phyloP scores from a whole-genome alignment of 371 early-diverging fungal species.

The Gilbertella persicaria region DNA sequence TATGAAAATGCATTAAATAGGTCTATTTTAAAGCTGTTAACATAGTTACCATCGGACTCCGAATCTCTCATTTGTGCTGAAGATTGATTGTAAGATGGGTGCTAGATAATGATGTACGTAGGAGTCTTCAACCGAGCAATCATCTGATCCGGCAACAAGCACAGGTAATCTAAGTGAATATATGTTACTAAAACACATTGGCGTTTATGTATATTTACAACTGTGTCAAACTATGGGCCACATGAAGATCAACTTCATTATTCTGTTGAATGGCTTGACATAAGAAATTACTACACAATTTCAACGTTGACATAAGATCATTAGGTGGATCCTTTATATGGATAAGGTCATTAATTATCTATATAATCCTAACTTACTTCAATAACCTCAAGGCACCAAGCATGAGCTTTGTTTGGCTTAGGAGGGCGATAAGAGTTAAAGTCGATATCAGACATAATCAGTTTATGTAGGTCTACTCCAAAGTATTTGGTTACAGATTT shows the following conservation, averaged over 20 bases:
- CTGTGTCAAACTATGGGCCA: conserved; percentile 20
- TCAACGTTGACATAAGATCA: conserved; percentile 19
- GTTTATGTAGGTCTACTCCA: conserved; percentile 15
- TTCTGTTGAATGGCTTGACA: conserved; percentile 17
- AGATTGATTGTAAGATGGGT: conserved; percentile 8
- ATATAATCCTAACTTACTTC: conserved; percentile 21
- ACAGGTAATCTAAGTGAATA: conserved; percentile 20
- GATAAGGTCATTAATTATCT: conserved; percentile 18
- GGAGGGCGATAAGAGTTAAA: conserved; percentile 20
- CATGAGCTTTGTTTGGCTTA: conserved; percentile 16
- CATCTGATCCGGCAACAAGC: conserved; percentile 19
- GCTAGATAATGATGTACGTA: conserved; percentile 17
- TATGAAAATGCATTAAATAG: conserved; percentile 18
- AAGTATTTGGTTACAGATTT: conserved; percentile 16
- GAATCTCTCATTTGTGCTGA: conserved; percentile 1
- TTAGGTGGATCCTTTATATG: conserved; percentile 20
- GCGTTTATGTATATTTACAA: conserved; percentile 20
- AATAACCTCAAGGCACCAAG: conserved; percentile 18
- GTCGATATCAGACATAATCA: conserved; percentile 12
- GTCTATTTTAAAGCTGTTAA: conserved; percentile 17
- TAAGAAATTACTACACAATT: conserved; percentile 20
- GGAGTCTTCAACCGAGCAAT: conserved; percentile 14
- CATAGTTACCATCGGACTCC: conserved; percentile 10
- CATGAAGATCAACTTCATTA: conserved; percentile 18
- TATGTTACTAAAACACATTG: conserved; percentile 19